Evolutionary conservation across 805 yeast species (phyloP).

Genomic region (Teunomyces aglyptinius): DNA sequence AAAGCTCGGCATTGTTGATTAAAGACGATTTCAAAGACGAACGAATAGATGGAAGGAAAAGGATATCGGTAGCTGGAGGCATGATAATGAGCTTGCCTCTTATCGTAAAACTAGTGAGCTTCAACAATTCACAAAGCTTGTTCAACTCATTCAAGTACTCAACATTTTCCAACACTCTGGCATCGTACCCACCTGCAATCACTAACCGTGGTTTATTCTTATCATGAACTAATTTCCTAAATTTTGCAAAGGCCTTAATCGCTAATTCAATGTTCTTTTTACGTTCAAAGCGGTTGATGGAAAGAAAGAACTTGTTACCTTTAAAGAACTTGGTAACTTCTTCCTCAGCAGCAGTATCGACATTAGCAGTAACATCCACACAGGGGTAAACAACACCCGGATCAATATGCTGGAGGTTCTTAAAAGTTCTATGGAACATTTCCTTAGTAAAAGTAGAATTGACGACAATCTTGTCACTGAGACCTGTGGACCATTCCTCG

Average conservation of each 20-base stretch:
- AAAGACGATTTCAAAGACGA: slow-evolving; percentile 62
- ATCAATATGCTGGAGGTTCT: slow-evolving; percentile 28
- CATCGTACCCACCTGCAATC: slow-evolving; percentile 90
- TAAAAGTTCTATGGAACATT: slow-evolving; percentile 66
- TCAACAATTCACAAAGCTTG: slow-evolving; percentile 42
- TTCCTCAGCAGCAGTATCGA: slow-evolving; percentile 20
- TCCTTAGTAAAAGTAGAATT: slow-evolving; percentile 81
- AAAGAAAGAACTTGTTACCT: slow-evolving; percentile 50
- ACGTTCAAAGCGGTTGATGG: slow-evolving; percentile 85
- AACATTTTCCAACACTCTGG: slow-evolving; percentile 71
- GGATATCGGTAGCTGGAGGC: slow-evolving; percentile 45
- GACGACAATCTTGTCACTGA: slow-evolving; percentile 79
- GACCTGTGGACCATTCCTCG: slow-evolving; percentile 77
- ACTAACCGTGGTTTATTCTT: slow-evolving; percentile 49
- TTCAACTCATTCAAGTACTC: slow-evolving; percentile 64
- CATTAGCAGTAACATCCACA: slow-evolving; percentile 48
- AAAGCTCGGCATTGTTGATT: slow-evolving; percentile 52
- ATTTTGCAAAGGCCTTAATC: slow-evolving; percentile 57
- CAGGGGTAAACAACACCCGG: slow-evolving; percentile 76
- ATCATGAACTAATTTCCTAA: slow-evolving; percentile 30
- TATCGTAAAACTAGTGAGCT: slow-evolving; percentile 45
- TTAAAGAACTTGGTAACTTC: slow-evolving; percentile 37
- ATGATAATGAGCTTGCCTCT: slow-evolving; percentile 36
- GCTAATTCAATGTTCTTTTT: slow-evolving; percentile 84
- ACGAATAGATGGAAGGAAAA: slow-evolving; percentile 81